Conservation (phyloP, 805 yeast species). For the Schizosaccharomyces lindneri region DNA sequence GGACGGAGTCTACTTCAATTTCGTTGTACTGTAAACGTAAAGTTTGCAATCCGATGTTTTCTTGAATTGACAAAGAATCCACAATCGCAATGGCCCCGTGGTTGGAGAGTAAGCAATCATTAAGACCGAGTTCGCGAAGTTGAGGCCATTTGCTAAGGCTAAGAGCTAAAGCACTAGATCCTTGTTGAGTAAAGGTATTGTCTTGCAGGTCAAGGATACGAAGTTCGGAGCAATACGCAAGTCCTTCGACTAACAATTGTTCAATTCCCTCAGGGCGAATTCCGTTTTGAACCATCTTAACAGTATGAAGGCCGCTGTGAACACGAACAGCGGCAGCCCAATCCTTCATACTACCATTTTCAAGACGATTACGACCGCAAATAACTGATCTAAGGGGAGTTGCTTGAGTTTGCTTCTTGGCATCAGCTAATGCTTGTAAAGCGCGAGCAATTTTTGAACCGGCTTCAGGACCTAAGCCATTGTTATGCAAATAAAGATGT, state of each 20-base stretch:
- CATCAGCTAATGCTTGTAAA: constrained; percentile 40
- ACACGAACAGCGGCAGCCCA: constrained; percentile 66
- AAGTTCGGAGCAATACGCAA: constrained; percentile 33
- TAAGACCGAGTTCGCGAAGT: constrained; percentile 56
- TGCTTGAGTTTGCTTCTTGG: constrained; percentile 26
- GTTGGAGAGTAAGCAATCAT: constrained; percentile 67
- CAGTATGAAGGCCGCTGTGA: constrained; percentile 41
- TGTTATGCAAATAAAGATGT: constrained; percentile 73
- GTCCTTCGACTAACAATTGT: constrained; percentile 46
- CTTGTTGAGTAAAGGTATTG: constrained; percentile 61
- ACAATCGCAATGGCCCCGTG: constrained; percentile 29
- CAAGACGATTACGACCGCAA: constrained; percentile 93
- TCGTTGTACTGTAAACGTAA: constrained; percentile 77
- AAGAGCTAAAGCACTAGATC: constrained; percentile 39
- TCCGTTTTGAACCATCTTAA: constrained; percentile 84
- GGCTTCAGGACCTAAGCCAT: constrained; percentile 96
- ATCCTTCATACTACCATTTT: constrained; percentile 73
- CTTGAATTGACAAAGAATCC: constrained; percentile 9
- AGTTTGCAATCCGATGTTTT: constrained; percentile 22
- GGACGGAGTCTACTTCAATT: constrained; percentile 41
- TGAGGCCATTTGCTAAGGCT: constrained; percentile 37
- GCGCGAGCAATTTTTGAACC: constrained; percentile 86
- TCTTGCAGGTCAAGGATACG: constrained; percentile 71
- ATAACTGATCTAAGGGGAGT: constrained; percentile 46
- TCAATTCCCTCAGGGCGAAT: constrained; percentile 83